phyloP scores from a whole-genome alignment of 2,329 filamentous ascomycete genomes.

The Beauveria bassiana region DNA sequence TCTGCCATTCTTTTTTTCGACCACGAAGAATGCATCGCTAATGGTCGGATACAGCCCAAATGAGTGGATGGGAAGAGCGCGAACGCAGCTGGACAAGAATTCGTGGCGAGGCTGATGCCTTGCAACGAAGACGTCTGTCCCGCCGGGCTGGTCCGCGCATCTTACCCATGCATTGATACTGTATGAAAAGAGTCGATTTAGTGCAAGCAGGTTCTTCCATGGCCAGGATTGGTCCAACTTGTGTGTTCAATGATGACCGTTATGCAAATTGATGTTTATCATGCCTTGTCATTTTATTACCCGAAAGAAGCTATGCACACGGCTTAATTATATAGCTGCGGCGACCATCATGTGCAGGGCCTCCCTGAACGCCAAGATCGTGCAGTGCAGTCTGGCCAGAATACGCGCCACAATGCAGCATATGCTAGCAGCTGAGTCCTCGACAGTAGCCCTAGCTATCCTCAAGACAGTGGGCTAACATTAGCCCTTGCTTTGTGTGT shows the following conservation, averaged over 20 bases:
- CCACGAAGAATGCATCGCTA: constrained; percentile 11
- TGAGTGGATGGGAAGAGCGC: constrained; percentile 43
- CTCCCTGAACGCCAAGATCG: not conserved
- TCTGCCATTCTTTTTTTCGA: not conserved
- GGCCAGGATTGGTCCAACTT: not conserved
- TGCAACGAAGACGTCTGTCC: constrained; percentile 19
- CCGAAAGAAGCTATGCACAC: not conserved
- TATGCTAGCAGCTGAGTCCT: not conserved
- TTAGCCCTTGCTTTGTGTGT: constrained; percentile 70
- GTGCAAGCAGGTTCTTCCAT: not conserved
- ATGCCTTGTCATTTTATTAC: not conserved
- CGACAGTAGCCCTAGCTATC: not conserved
- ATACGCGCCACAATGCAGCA: not conserved
- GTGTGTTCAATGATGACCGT: not conserved
- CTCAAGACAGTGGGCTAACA: not conserved
- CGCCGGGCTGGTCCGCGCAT: constrained; percentile 8
- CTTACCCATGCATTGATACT: not conserved
- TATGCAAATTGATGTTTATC: not conserved
- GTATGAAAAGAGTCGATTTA: too few relatives aligned
- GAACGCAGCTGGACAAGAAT: constrained; percentile 39
- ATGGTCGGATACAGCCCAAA: constrained; percentile 34
- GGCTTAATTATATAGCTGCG: not conserved
- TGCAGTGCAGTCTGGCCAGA: not conserved
- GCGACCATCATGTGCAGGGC: not conserved
- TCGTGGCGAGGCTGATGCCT: constrained; percentile 26